Conservation (phyloP, 805 yeast species). For the Sugiyamaella boreocaroliniensis region DNA sequence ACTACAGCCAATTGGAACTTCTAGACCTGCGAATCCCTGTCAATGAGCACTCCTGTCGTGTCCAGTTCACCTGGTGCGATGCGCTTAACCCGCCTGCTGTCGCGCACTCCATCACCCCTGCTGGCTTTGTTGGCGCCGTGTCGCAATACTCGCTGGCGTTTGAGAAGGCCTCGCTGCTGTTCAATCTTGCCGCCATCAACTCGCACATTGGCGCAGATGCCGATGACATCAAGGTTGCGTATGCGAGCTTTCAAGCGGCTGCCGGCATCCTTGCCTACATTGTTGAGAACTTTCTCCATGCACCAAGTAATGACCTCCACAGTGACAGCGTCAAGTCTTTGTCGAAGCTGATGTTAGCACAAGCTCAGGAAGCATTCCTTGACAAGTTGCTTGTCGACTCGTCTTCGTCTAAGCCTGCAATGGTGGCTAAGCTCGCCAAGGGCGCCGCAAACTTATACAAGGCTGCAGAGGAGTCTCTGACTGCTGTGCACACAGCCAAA, state of each 20-base stretch:
- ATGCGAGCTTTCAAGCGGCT: slow-evolving; percentile 60
- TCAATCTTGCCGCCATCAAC: slow-evolving; percentile 64
- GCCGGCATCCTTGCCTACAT: slow-evolving; percentile 71
- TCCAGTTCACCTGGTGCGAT: slow-evolving; percentile 73
- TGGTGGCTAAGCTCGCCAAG: slow-evolving; percentile 69
- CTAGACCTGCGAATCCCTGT: slow-evolving; percentile 72
- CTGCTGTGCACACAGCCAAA: slow-evolving; percentile 23
- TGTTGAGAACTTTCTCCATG: slow-evolving; percentile 76
- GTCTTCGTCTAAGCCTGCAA: slow-evolving; percentile 48
- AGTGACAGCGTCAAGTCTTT: slow-evolving; percentile 64
- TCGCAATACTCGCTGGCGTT: slow-evolving; percentile 79
- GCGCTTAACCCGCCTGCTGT: slow-evolving; percentile 32
- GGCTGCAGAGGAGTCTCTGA: slow-evolving; percentile 41
- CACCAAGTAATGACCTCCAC: slow-evolving; percentile 73
- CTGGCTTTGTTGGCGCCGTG: slow-evolving; percentile 16
- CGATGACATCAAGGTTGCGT: slow-evolving; percentile 50
- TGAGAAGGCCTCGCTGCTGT: slow-evolving; percentile 80
- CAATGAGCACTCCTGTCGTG: slow-evolving; percentile 44
- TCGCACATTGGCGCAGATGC: slow-evolving; percentile 39
- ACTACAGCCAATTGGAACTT: slow-evolving; percentile 76
- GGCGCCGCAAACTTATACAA: slow-evolving; percentile 53
- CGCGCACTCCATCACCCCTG: slow-evolving; percentile 37
- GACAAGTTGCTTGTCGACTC: slow-evolving; percentile 45
- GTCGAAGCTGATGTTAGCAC: slow-evolving; percentile 64
- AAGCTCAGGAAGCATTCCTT: slow-evolving; percentile 81